Evolutionary conservation across 2,329 filamentous ascomycete genomes (phyloP).

Genomic region (Aspergillus tamarii): DNA sequence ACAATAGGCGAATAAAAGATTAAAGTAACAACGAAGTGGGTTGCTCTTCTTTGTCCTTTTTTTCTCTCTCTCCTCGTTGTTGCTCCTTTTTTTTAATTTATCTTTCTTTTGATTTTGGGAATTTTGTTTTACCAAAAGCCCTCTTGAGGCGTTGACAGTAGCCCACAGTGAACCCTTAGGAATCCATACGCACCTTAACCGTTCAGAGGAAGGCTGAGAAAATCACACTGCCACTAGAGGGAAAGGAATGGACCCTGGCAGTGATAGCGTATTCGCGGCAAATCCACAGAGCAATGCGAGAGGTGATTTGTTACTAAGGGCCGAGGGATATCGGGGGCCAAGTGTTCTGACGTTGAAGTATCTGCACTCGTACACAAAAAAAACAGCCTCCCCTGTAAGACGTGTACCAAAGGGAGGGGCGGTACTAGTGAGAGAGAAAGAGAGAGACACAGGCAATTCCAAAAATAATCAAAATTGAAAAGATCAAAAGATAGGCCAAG

Average conservation of each 20-base stretch:
- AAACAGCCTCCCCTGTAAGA: constrained; percentile 12
- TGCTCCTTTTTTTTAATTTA: neutral
- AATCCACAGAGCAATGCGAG: constrained; percentile 21
- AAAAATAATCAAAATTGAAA: neutral
- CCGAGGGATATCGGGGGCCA: constrained; percentile 9
- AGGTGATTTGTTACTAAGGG: constrained; percentile 20
- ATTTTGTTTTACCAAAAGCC: neutral
- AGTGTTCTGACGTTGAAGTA: constrained; percentile 13
- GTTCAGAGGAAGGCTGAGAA: constrained; percentile 11
- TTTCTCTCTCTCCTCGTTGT: constrained; percentile 10
- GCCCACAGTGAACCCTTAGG: constrained; percentile 4
- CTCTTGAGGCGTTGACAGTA: neutral
- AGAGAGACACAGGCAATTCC: neutral
- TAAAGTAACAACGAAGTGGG: constrained; percentile 14
- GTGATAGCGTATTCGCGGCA: constrained; percentile 29
- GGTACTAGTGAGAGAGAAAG: constrained; percentile 1
- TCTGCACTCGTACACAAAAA: constrained; percentile 10
- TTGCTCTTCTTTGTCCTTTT: constrained; percentile 16
- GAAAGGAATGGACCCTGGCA: constrained; percentile 26
- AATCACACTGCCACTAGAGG: constrained; percentile 25
- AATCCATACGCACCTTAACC: constrained; percentile 18
- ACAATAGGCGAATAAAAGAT: constrained; percentile 14
- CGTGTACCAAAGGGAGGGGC: constrained; percentile 2
- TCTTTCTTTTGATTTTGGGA: neutral
- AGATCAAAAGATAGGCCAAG: neutral